Evolutionary conservation across 2,329 filamentous ascomycete species (phyloP).

Genomic region (Eutypella sp.): DNA sequence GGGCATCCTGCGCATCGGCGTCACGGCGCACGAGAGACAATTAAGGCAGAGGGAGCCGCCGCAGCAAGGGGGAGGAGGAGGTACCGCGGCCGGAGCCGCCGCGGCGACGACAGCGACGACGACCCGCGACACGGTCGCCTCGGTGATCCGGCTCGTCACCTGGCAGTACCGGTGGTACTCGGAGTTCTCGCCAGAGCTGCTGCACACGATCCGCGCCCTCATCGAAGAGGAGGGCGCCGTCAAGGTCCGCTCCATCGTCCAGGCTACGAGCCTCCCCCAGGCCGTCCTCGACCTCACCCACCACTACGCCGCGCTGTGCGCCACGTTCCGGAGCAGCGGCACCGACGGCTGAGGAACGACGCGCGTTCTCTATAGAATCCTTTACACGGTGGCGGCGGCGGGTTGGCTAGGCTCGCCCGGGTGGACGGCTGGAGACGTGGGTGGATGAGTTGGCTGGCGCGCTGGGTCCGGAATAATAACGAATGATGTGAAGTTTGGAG

Average conservation of each 20-base stretch:
- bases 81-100: too few relatives aligned
- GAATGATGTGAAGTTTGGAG: too few relatives aligned
- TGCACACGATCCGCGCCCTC: constrained; percentile 81
- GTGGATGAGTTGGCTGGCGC: too few relatives aligned
- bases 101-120: too few relatives aligned
- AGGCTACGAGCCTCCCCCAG: constrained; percentile 90
- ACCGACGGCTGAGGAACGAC: constrained; percentile 69
- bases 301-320: constrained; percentile 91
- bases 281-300: constrained; percentile 91
- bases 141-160: constrained; percentile 86
- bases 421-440: too few relatives aligned
- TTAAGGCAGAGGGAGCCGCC: too few relatives aligned
- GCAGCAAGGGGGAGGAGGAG: too few relatives aligned
- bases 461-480: too few relatives aligned
- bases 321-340: constrained; percentile 90
- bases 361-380: background rate
- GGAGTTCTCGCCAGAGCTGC: constrained; percentile 90
- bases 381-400: too few relatives aligned
- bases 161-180: constrained; percentile 99
- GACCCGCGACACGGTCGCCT: constrained; percentile 73
- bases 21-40: constrained; percentile 70
- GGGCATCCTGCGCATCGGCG: constrained; percentile 78
- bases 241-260: constrained; percentile 94
- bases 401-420: too few relatives aligned
- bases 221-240: constrained; percentile 98